Conservation (phyloP, 2,329 filamentous ascomycete genomes). For the Escovopsis weberi region DNA sequence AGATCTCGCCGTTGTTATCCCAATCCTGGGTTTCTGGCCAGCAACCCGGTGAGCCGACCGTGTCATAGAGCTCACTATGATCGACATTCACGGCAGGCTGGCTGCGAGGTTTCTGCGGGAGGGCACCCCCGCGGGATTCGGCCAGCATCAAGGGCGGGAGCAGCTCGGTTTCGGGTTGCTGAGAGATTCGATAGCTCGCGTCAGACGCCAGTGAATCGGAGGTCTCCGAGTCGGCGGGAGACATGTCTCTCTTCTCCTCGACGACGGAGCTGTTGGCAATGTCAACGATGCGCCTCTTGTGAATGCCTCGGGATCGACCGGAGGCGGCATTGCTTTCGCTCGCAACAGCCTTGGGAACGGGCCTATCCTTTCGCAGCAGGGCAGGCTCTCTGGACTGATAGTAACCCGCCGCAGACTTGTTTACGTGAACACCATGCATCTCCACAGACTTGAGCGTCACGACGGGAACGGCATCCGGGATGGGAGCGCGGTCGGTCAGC, state of each 20-base stretch:
- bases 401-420: slow-evolving; percentile 50
- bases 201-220: slow-evolving; percentile 7
- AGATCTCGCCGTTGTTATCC: slow-evolving; percentile 59
- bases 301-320: slow-evolving; percentile 43
- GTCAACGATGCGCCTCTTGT: slow-evolving; percentile 51
- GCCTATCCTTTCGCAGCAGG: slow-evolving; percentile 46
- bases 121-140: slow-evolving; percentile 14
- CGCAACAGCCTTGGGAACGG: slow-evolving; percentile 34
- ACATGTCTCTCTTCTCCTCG: slow-evolving; percentile 17
- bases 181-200: slow-evolving; percentile 31
- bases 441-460: slow-evolving; percentile 55
- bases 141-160: slow-evolving; percentile 16
- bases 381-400: slow-evolving; percentile 33
- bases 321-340: slow-evolving; percentile 45
- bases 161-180: slow-evolving; percentile 23
- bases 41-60: slow-evolving; percentile 8
- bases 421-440: slow-evolving; percentile 47
- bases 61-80: neutral
- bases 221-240: slow-evolving; percentile 12
- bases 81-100: neutral
- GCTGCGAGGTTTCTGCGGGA: slow-evolving; percentile 1
- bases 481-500: slow-evolving; percentile 65
- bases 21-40: slow-evolving; percentile 40
- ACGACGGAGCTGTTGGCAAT: slow-evolving; percentile 32
- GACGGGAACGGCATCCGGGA: slow-evolving; percentile 62